A percentile compares a stretch with the other conserved stretches of the same genome.
These are phyloP conservation scores for Euphorbia celastroides DNA, from an alignment of 441 rosid genomes.

Conservation along the genomic window DNA sequence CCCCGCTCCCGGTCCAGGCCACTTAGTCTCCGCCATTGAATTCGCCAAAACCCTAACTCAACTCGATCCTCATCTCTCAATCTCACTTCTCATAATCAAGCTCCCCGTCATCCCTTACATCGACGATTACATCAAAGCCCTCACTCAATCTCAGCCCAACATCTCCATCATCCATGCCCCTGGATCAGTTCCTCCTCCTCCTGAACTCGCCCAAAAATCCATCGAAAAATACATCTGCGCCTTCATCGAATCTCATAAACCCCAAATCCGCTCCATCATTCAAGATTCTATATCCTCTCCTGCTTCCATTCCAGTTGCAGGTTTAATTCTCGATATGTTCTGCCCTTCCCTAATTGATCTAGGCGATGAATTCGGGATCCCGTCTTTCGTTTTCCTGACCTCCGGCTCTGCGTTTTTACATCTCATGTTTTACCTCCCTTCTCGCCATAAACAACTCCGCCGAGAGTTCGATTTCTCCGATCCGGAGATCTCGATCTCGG, in stretches of 20 bases:
- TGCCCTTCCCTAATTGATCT: conserved; percentile 47
- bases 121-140: conserved; percentile 27
- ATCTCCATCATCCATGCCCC: conserved; percentile 39
- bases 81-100: conserved; percentile 43
- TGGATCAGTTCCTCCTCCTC: conserved; percentile 27
- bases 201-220: conserved; percentile 24
- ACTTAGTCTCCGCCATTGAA: conserved; percentile 41
- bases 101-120: conserved; percentile 19
- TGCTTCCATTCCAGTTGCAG: conserved; percentile 27
- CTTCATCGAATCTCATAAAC: conserved; percentile 13
- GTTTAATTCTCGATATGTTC: conserved; percentile 49
- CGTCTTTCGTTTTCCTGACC: conserved; percentile 40
- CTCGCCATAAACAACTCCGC: conserved; percentile 22
- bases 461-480: conserved; percentile 29
- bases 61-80: conserved; percentile 29
- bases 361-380: conserved; percentile 40
- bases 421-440: conserved; percentile 22
- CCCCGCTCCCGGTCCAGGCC: conserved; percentile 44
- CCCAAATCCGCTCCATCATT: conserved; percentile 20
- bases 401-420: conserved; percentile 40
- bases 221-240: conserved; percentile 19
- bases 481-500: conserved; percentile 32
- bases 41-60: conserved; percentile 36
- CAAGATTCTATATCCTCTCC: neutral
- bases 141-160: conserved; percentile 29